Evolutionary conservation across 768 basidiomycete genomes (phyloP).

Genomic region (Trametes coccinea): DNA sequence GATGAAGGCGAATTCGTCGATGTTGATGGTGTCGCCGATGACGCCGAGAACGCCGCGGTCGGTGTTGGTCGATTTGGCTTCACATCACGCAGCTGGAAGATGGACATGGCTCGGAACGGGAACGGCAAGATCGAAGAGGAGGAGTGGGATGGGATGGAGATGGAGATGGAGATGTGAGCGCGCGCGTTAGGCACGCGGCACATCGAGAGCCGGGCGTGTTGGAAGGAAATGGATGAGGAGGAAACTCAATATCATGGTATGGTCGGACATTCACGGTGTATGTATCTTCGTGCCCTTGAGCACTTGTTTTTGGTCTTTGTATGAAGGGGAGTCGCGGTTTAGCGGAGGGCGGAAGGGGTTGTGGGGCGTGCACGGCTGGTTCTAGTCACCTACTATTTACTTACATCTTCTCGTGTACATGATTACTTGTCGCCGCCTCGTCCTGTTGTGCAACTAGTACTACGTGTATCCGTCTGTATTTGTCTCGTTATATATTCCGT

Average conservation of each 20-base stretch:
- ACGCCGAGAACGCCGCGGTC: slow-evolving; percentile 27
- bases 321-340: background rate
- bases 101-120: slow-evolving; percentile 26
- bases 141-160: slow-evolving; percentile 51
- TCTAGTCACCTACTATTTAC: slow-evolving; percentile 4
- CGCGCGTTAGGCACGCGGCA: background rate
- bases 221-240: background rate
- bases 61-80: slow-evolving; percentile 28
- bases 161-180: slow-evolving; percentile 68
- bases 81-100: slow-evolving; percentile 30
- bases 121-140: slow-evolving; percentile 41
- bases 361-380: background rate
- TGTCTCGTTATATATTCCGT: slow-evolving; percentile 6
- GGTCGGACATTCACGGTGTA: slow-evolving; percentile 8
- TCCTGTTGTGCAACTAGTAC: slow-evolving; percentile 20
- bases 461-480: slow-evolving; percentile 16
- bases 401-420: slow-evolving; percentile 13
- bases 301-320: background rate
- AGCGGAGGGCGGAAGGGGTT: background rate
- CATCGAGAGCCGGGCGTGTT: background rate
- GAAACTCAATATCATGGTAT: background rate
- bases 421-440: slow-evolving; percentile 4
- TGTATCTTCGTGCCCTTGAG: background rate
- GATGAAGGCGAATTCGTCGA: slow-evolving; percentile 35
- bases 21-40: slow-evolving; percentile 30